phyloP scores from a whole-genome alignment of 768 basidiomycete genomes.

The Neoboletus magnificus region DNA sequence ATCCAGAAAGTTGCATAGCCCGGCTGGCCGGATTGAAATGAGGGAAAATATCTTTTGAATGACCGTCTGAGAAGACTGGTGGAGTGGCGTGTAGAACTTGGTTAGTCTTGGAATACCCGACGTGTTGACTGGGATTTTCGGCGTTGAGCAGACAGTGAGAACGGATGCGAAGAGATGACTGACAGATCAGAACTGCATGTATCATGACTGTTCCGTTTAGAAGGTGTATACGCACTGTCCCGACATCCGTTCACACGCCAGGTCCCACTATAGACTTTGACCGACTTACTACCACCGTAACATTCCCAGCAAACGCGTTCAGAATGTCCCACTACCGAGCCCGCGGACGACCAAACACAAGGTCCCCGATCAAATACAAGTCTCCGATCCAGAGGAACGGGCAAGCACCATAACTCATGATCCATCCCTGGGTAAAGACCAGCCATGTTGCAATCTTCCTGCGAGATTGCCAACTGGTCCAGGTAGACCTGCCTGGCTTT shows the following conservation, averaged over 20 bases:
- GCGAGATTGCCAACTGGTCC: constrained; percentile 92
- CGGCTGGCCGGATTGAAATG: constrained; percentile 74
- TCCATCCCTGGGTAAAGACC: constrained; percentile 71
- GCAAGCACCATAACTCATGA: constrained; percentile 21
- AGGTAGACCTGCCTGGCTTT: constrained; percentile 81
- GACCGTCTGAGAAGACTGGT: constrained; percentile 56
- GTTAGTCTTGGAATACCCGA: constrained; percentile 80
- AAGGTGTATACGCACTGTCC: too few relatives aligned
- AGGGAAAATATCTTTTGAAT: constrained; percentile 90
- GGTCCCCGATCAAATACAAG: background rate
- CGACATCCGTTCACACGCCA: background rate
- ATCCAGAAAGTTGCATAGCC: constrained; percentile 95
- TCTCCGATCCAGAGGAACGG: background rate
- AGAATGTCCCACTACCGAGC: background rate
- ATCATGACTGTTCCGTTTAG: constrained; percentile 50
- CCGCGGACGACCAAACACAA: background rate
- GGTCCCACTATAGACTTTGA: background rate
- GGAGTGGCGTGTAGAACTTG: constrained; percentile 85
- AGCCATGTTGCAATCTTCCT: constrained; percentile 75
- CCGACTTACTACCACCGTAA: background rate
- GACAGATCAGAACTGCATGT: constrained; percentile 84
- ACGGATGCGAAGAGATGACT: constrained; percentile 28
- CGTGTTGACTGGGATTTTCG: constrained; percentile 74
- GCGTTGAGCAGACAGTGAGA: constrained; percentile 19
- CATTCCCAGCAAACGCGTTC: background rate